Evolutionary conservation across 139 green algal species (phyloP).

Genomic region (Coelastrella sp.): DNA sequence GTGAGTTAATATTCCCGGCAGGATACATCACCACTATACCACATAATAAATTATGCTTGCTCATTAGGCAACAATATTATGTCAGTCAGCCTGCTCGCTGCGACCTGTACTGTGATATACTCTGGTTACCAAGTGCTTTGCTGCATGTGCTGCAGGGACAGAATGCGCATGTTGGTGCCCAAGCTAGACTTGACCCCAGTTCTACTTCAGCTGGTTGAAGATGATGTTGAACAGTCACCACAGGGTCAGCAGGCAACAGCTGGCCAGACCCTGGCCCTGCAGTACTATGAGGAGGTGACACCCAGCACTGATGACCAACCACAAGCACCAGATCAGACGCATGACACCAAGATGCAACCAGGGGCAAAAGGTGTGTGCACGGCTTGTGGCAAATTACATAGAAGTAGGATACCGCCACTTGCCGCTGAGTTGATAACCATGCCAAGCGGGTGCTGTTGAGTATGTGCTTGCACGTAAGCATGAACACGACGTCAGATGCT

Average conservation of each 20-base stretch:
- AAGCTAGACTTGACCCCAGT: constrained; percentile 45
- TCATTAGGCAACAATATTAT: not conserved
- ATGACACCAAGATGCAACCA: not conserved
- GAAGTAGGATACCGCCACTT: too few relatives aligned
- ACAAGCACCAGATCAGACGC: not conserved
- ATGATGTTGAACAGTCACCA: not conserved
- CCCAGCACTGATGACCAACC: not conserved
- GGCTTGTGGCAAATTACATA: too few relatives aligned
- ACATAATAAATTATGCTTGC: not conserved
- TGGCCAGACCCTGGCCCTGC: not conserved
- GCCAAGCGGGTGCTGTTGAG: too few relatives aligned
- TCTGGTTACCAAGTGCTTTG: not conserved
- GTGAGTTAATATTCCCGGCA: not conserved
- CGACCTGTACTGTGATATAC: not conserved
- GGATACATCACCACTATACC: not conserved
- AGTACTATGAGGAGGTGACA: not conserved
- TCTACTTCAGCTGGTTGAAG: not conserved
- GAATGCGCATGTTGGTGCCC: constrained; percentile 14
- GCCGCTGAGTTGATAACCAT: too few relatives aligned
- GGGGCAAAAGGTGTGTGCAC: not conserved
- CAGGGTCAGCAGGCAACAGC: not conserved
- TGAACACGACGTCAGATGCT: too few relatives aligned
- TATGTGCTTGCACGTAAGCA: too few relatives aligned
- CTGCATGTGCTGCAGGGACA: not conserved
- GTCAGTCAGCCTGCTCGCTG: not conserved